Evolutionary conservation across 2,329 filamentous ascomycete genomes (phyloP).

Genomic region (Aspergillus melleus): DNA sequence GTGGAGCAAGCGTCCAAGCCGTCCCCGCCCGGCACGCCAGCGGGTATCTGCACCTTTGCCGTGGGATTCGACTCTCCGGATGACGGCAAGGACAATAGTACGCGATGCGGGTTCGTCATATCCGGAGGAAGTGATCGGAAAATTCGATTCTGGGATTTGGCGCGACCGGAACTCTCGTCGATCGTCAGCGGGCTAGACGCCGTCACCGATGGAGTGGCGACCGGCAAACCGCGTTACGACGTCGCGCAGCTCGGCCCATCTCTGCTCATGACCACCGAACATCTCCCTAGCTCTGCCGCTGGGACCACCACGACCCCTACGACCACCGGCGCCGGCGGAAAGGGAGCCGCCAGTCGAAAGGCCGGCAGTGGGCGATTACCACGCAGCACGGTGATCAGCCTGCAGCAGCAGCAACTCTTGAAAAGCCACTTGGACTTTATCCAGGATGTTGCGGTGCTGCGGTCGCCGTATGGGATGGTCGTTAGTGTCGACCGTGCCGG

Average conservation of each 20-base stretch:
- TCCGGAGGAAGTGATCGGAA: conserved; percentile 88
- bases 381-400: conserved; percentile 79
- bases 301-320: conserved; percentile 4
- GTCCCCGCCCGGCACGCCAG: conserved; percentile 15
- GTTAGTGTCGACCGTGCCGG: conserved; percentile 87
- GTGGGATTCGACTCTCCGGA: conserved; percentile 70
- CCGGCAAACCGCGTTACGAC: conserved; percentile 67
- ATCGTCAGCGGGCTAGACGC: conserved; percentile 75
- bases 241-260: conserved; percentile 62
- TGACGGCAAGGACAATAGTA: conserved; percentile 54
- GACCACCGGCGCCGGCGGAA: conserved; percentile 28
- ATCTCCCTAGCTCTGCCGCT: conserved; percentile 45
- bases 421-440: conserved; percentile 86
- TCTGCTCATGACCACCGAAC: conserved; percentile 67
- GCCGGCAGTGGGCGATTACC: conserved; percentile 53
- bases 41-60: conserved; percentile 71
- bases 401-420: conserved; percentile 83
- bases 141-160: conserved; percentile 90
- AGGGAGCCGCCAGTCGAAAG: conserved; percentile 34
- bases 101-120: conserved; percentile 78
- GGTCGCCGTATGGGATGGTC: conserved; percentile 89
- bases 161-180: conserved; percentile 72
- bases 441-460: conserved; percentile 82
- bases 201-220: conserved; percentile 56
- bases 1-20: conserved; percentile 54